Percentiles rank a stretch among this genome's conserved stretches.
Conservation (phyloP, 805 yeast species). For the Cyberlindnera mycetangii region DNA sequence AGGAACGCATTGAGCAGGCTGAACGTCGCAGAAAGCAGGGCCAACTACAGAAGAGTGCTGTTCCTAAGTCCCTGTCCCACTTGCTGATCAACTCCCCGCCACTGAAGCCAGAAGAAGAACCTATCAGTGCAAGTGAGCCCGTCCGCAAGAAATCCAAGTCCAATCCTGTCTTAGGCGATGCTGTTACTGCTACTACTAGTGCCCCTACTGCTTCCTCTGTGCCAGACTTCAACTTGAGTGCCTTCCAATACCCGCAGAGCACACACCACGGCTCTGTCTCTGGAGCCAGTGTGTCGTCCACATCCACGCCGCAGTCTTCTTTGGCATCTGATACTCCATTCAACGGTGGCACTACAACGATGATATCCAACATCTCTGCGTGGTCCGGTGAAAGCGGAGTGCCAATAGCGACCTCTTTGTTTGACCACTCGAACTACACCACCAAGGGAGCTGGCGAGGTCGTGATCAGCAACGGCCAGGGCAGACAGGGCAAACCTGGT, state of each 20-base stretch:
- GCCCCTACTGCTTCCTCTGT: constrained; percentile 12
- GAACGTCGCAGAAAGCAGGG: constrained; percentile 48
- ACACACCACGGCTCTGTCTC: constrained; percentile 12
- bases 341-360: constrained; percentile 49
- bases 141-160: constrained; percentile 10
- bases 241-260: constrained; percentile 20
- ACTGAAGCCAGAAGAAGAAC: constrained; percentile 28
- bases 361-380: constrained; percentile 58
- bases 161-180: not conserved
- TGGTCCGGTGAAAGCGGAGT: constrained; percentile 53
- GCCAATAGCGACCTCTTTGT: constrained; percentile 24
- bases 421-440: constrained; percentile 24
- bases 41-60: constrained; percentile 46
- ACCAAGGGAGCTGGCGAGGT: constrained; percentile 5
- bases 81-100: constrained; percentile 42
- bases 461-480: constrained; percentile 1
- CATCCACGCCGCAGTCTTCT: constrained; percentile 18
- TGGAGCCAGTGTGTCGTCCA: constrained; percentile 10
- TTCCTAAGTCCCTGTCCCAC: constrained; percentile 54
- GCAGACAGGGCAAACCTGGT: constrained; percentile 5
- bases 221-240: constrained; percentile 17
- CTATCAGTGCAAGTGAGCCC: constrained; percentile 6
- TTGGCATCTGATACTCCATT: constrained; percentile 24
- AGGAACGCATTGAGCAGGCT: constrained; percentile 44
- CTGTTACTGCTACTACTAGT: constrained; percentile 8